These are phyloP conservation scores for Collybia nuda DNA, from an alignment of 768 basidiomycete species.

Conservation along the genomic window DNA sequence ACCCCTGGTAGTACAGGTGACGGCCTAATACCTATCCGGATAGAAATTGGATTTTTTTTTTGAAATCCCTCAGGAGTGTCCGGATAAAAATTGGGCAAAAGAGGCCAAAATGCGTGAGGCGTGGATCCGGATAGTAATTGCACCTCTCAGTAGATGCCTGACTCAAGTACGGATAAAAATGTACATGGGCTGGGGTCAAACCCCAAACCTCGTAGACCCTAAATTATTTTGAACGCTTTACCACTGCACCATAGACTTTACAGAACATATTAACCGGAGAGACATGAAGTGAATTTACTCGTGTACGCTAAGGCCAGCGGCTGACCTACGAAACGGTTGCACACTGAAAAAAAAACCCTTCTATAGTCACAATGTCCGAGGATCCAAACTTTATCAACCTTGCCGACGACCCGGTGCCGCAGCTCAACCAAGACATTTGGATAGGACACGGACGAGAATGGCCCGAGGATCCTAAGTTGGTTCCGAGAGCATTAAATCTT, in stretches of 20 bases:
- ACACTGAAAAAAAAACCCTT: no score
- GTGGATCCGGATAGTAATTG: neutral
- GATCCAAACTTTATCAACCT: neutral
- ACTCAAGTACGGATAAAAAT: neutral
- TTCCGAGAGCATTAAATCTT: neutral
- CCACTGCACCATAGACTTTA: neutral
- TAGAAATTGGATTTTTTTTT: no score
- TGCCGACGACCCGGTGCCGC: neutral
- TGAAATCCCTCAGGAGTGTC: neutral
- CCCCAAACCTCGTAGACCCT: no score
- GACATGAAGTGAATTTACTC: no score
- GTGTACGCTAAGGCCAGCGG: no score
- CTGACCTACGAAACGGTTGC: no score
- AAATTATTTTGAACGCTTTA: no score
- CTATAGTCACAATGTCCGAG: no score
- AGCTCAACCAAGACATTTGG: neutral
- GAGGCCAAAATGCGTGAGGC: neutral
- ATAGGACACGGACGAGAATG: neutral
- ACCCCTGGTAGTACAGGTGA: no score
- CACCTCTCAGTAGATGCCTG: neutral
- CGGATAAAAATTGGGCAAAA: neutral
- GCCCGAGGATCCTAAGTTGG: neutral
- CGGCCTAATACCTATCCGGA: no score
- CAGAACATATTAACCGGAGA: neutral
- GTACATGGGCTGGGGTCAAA: no score